Conservation (phyloP, 257 asterid genomes). For the Salvia rosmarinus region DNA sequence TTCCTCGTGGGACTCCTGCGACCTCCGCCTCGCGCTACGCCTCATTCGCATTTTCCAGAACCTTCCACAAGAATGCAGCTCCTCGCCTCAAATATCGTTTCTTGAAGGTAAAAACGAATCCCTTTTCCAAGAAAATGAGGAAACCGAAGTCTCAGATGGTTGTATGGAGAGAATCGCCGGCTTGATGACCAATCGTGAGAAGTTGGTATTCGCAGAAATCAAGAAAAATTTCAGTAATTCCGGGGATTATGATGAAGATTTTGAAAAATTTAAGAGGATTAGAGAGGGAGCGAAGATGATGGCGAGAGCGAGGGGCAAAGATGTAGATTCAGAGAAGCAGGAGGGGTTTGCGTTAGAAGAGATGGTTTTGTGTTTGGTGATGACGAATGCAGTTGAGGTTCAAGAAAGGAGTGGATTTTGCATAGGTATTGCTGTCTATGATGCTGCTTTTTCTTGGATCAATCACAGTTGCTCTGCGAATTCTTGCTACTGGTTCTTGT, state of each 20-base stretch:
- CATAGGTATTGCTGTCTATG: slow-evolving; percentile 76
- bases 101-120: too few species aligned
- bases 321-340: background rate
- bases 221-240: background rate
- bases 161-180: slow-evolving; percentile 59
- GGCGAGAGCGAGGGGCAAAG: slow-evolving; percentile 45
- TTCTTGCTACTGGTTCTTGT: slow-evolving; percentile 58
- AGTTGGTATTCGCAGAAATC: slow-evolving; percentile 25
- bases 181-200: slow-evolving; percentile 66
- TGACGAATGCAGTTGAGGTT: slow-evolving; percentile 79
- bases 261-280: slow-evolving; percentile 37
- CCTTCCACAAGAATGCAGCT: background rate
- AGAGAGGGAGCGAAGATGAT: slow-evolving; percentile 51
- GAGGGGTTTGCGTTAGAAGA: slow-evolving; percentile 41
- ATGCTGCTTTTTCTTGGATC: slow-evolving; percentile 67
- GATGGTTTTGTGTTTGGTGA: slow-evolving; percentile 67
- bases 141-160: background rate
- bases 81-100: slow-evolving; percentile 7
- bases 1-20: slow-evolving; percentile 48
- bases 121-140: slow-evolving; percentile 23
- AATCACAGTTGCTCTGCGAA: slow-evolving; percentile 90
- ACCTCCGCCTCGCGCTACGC: slow-evolving; percentile 80
- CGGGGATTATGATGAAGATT: background rate
- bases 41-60: slow-evolving; percentile 45
- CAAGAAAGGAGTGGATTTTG: slow-evolving; percentile 49